Evolutionary conservation across 495 filamentous ascomycete species (phyloP), one percentile per base, ranked within the genome.

Genomic region (Penicillium samsonianum): DNA sequence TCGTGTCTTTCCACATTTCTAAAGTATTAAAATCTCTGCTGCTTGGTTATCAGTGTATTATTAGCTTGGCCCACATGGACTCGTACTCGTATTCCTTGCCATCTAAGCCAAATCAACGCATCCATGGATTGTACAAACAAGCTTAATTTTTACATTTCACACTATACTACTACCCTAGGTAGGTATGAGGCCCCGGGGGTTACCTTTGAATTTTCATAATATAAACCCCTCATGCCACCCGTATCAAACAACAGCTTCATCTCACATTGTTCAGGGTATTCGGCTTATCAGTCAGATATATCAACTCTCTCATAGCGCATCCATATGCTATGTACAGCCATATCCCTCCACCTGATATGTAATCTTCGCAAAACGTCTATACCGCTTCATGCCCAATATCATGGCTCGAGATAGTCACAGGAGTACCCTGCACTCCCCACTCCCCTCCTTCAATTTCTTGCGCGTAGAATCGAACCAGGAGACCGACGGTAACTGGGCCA

Each of bases 401-500:
- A 20, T 42, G 25, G 11, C 25, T 9, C 2, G 23, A 11, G 5
- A 22, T 16, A n/a, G 50, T 25, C 4, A 31, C 10, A 41, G 49
- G 28, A 31, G 1, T 5, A 8, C 6, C 9, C 52, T 72, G 67
- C 30, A 68, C 20, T 12, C 69, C 69, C 69, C 67, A 72, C 12
- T 66, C 61, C 2, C 69, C 63, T 22, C 68, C 61, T 20, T 65
- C 63, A 16, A 72, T 62, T 2, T 46, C 25, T 9, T 62, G 43
- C 25, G 54, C 69, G 31, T 59, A 60, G 41, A 65, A 50, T 50
- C 70, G 69, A 17, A 90, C 78, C 10, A 88, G 60, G 11, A 85
- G 12, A 1, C 90, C 89, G 0, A 91, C 86, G 4, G 70, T 70
- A 0, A 90, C 61, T 0, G 89, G 88, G 3, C 88, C 88, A n/a